phyloP scores from a whole-genome alignment of 73 alveolate species.

The Paramecium octaurelia region DNA sequence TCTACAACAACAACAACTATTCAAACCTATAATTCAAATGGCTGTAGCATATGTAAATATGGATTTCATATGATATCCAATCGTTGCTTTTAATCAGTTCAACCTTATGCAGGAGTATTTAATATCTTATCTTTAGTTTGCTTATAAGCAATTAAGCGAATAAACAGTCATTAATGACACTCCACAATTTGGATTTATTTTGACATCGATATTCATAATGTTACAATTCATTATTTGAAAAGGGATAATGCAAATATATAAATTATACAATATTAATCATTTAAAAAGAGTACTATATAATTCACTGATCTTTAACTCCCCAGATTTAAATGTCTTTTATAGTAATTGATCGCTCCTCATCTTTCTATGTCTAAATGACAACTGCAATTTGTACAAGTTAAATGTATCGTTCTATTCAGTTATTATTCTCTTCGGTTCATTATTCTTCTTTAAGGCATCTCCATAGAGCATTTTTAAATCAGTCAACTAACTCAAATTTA shows the following conservation, averaged over 20 bases:
- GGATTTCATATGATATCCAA: neutral
- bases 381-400: neutral
- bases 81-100: neutral
- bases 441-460: neutral
- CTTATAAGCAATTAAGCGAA: neutral
- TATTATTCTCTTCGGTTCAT: neutral
- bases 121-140: neutral
- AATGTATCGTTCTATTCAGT: neutral
- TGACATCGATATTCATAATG: neutral
- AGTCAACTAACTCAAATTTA: neutral
- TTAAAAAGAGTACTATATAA: slow-evolving; percentile 1
- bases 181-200: neutral
- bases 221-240: neutral
- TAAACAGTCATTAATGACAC: neutral
- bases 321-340: neutral
- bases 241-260: neutral
- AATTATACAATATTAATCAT: neutral
- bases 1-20: neutral
- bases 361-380: neutral
- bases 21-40: neutral
- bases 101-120: neutral
- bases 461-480: neutral
- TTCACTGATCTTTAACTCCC: neutral
- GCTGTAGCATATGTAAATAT: neutral
- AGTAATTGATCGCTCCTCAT: neutral